phyloP scores from a whole-genome alignment of 768 basidiomycete species.

The Pisolithus tinctorius region DNA sequence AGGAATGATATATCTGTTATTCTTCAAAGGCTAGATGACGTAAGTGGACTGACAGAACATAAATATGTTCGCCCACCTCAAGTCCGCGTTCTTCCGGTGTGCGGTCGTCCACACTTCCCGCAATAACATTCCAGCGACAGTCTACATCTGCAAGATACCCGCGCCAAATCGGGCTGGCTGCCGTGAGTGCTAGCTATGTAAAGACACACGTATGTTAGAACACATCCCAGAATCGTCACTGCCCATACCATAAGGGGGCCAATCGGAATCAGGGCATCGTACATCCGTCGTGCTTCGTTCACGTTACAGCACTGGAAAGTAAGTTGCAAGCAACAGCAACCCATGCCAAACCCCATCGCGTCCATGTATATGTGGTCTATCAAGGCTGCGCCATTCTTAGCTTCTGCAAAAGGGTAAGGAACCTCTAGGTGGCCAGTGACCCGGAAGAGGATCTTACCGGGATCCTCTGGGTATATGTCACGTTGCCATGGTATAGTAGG shows the following conservation, averaged over 20 bases:
- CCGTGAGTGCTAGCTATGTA: slow-evolving; percentile 81
- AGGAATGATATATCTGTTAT: slow-evolving; percentile 73
- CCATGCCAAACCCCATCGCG: slow-evolving; percentile 99
- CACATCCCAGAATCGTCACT: background rate
- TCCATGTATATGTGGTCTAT: slow-evolving; percentile 94
- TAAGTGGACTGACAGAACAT: slow-evolving; percentile 3
- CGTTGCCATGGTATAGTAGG: slow-evolving; percentile 89
- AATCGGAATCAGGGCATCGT: slow-evolving; percentile 93
- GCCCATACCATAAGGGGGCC: slow-evolving; percentile 85
- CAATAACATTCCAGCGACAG: slow-evolving; percentile 98
- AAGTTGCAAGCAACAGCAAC: slow-evolving; percentile 94
- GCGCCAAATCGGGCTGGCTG: slow-evolving; percentile 91
- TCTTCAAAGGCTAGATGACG: slow-evolving; percentile 58
- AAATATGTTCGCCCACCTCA: slow-evolving; percentile 41
- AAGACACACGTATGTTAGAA: slow-evolving; percentile 1
- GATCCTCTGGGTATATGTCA: slow-evolving; percentile 75
- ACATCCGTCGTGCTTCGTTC: slow-evolving; percentile 84
- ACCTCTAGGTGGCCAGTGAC: background rate
- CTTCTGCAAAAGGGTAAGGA: slow-evolving; percentile 44
- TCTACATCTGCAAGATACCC: slow-evolving; percentile 96
- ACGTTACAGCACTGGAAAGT: slow-evolving; percentile 98
- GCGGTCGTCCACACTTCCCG: slow-evolving; percentile 96
- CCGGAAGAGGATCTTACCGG: slow-evolving; percentile 42
- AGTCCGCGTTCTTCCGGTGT: slow-evolving; percentile 91
- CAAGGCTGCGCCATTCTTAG: slow-evolving; percentile 82